These are phyloP conservation scores for Penicillium paneum DNA, from an alignment of 2,329 filamentous ascomycete genomes.

Conservation along the genomic window DNA sequence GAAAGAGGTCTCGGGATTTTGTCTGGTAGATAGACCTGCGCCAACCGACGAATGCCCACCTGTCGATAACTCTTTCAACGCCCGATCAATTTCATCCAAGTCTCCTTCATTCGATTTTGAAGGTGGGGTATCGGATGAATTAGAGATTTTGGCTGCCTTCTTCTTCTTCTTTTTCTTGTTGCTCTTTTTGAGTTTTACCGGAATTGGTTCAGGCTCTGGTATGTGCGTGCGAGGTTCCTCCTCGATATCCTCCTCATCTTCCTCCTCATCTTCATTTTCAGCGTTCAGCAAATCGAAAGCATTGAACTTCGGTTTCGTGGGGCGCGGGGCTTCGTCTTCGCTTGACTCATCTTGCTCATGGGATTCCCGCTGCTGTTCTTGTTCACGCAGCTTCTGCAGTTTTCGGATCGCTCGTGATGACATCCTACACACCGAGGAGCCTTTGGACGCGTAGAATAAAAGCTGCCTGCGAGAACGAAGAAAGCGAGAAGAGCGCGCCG, in stretches of 20 bases:
- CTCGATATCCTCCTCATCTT: constrained; percentile 25
- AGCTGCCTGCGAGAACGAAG: not conserved
- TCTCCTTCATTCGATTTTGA: constrained; percentile 28
- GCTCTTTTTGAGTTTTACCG: constrained; percentile 41
- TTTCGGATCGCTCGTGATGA: constrained; percentile 65
- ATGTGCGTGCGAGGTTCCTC: constrained; percentile 30
- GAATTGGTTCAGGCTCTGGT: constrained; percentile 18
- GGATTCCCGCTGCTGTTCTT: constrained; percentile 49
- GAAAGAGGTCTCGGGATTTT: constrained; percentile 33
- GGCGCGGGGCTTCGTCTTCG: constrained; percentile 39
- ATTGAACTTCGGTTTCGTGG: constrained; percentile 46
- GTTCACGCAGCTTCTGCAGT: constrained; percentile 60
- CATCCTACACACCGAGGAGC: constrained; percentile 43
- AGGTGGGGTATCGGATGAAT: constrained; percentile 19
- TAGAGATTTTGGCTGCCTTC: constrained; percentile 38
- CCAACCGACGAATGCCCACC: constrained; percentile 27
- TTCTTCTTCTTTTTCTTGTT: constrained; percentile 62
- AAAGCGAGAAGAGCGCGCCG: constrained; percentile 1
- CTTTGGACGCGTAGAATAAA: not conserved
- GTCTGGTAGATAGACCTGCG: constrained; percentile 29
- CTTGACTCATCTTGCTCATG: constrained; percentile 41
- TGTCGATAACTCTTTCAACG: constrained; percentile 58
- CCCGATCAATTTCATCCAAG: constrained; percentile 65
- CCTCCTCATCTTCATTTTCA: constrained; percentile 42
- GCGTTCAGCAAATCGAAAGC: constrained; percentile 55